Percentiles rank a stretch among this genome's conserved stretches.
These are phyloP conservation scores for Pestalotiopsis sp. DNA, from an alignment of 2,329 filamentous ascomycete species.

Conservation along the genomic window DNA sequence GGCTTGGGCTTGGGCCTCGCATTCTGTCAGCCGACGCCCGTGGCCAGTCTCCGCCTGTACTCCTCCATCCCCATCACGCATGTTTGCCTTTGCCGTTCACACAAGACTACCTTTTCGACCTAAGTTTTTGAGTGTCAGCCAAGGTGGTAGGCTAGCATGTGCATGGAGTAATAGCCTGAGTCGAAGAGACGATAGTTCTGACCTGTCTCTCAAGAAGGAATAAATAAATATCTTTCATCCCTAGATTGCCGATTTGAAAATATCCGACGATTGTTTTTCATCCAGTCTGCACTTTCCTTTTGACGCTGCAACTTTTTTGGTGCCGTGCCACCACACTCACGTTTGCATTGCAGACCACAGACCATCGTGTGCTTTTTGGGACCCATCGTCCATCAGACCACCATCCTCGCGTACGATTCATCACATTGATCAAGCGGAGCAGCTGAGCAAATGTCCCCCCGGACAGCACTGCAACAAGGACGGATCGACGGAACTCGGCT, in stretches of 20 bases:
- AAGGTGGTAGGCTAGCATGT: too few relatives aligned
- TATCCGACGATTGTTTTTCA: background rate
- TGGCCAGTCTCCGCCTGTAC: too few relatives aligned
- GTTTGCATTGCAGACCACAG: background rate
- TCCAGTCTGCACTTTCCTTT: background rate
- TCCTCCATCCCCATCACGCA: too few relatives aligned
- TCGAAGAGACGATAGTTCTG: background rate
- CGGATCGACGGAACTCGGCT: background rate
- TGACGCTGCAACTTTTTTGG: background rate
- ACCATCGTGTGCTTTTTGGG: background rate
- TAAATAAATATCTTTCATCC: background rate
- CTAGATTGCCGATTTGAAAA: background rate
- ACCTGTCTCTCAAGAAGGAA: background rate
- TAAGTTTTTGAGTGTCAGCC: too few relatives aligned
- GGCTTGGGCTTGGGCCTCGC: too few relatives aligned
- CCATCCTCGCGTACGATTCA: background rate
- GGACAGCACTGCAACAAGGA: background rate
- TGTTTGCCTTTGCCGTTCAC: too few relatives aligned
- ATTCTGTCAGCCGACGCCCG: too few relatives aligned
- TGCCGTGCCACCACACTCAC: background rate
- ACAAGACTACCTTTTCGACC: too few relatives aligned
- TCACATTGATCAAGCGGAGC: background rate
- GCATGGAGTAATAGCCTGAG: too few relatives aligned
- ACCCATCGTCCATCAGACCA: background rate
- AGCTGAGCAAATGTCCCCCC: background rate